phyloP scores from a whole-genome alignment of 805 yeast species.

The Komagataella pastoris region DNA sequence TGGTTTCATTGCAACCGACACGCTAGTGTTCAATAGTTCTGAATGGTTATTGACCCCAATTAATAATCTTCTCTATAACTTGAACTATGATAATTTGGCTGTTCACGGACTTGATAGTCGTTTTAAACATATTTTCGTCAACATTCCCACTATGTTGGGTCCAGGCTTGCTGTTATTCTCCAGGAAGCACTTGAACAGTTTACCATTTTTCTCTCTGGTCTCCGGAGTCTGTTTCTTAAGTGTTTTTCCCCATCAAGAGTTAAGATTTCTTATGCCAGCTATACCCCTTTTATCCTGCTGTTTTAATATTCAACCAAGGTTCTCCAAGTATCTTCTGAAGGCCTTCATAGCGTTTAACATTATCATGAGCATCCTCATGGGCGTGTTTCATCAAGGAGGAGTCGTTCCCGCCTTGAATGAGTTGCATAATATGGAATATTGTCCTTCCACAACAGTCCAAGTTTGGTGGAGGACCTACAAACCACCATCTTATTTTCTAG shows the following conservation, averaged over 20 bases:
- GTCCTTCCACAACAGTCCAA: slow-evolving; percentile 18
- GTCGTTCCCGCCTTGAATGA: slow-evolving; percentile 51
- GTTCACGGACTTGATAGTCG: slow-evolving; percentile 76
- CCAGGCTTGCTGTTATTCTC: slow-evolving; percentile 43
- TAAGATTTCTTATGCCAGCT: slow-evolving; percentile 73
- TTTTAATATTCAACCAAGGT: slow-evolving; percentile 21
- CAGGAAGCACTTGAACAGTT: slow-evolving; percentile 27
- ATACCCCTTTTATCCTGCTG: slow-evolving; percentile 59
- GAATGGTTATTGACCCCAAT: slow-evolving; percentile 38
- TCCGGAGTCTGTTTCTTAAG: slow-evolving; percentile 59
- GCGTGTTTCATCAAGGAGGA: slow-evolving; percentile 84
- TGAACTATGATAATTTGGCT: slow-evolving; percentile 41
- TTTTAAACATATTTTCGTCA: slow-evolving; percentile 61
- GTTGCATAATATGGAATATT: slow-evolving; percentile 13
- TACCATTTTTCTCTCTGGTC: slow-evolving; percentile 44
- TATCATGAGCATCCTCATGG: slow-evolving; percentile 51
- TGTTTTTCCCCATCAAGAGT: slow-evolving; percentile 80
- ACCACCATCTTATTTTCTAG: slow-evolving; percentile 77
- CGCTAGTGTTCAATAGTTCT: slow-evolving; percentile 19
- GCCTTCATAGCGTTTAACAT: slow-evolving; percentile 58
- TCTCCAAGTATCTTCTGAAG: slow-evolving; percentile 14
- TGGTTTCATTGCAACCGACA: slow-evolving; percentile 38
- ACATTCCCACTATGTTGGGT: slow-evolving; percentile 73
- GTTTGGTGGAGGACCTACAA: slow-evolving; percentile 93
- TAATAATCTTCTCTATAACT: slow-evolving; percentile 67